Base-by-base conservation (phyloP, 2,329 filamentous ascomycete species). In the Penicillium sp. region DNA sequence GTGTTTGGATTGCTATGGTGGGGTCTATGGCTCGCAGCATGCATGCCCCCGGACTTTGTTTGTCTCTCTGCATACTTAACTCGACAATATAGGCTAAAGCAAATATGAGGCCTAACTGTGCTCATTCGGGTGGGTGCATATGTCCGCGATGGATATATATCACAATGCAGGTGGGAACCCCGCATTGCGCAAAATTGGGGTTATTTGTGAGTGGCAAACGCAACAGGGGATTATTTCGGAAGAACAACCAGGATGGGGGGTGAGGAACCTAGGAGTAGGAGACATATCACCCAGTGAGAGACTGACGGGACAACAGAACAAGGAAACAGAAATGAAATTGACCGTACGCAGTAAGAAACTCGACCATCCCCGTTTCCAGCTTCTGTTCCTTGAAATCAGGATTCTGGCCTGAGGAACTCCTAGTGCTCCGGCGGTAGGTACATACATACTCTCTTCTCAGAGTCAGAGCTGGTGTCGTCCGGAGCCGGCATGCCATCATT, bases 271-370 rank as follows among this genome's bases (percentile, higher is more conserved):
- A 34, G 35, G n/a, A 46, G 16, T 35, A 22, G 25, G 22, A n/a
- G 30, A 4, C n/a, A n/a, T n/a, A n/a, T n/a, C n/a, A 22, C 40
- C 10, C n/a, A n/a, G 44, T 16, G 25, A 25, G 33, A 18, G 38
- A 50, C 12, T 16, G 33, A 37, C 9, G 4, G 22, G 33, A 11
- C 6, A 42, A 35, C 4, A 16, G 18, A 42, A 5, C 11, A 30
- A 8, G 16, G n/a, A 30, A 4, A 44, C 19, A 50, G n/a, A n/a
- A n/a, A n/a, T n/a, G n/a, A 54, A 27, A 72, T 84, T 75, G 70
- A 89, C 86, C 83, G 80, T n/a, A n/a, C n/a, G n/a, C n/a, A n/a
- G n/a, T 28, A 90, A 70, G 64, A 90, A 90, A 61, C 83, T 87
- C 57, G 11, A 87, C 77, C 10, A 89, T 77, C 41, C 79, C 77